Evolutionary conservation across 805 yeast species (phyloP).

Genomic region (Starmerella kuoi): DNA sequence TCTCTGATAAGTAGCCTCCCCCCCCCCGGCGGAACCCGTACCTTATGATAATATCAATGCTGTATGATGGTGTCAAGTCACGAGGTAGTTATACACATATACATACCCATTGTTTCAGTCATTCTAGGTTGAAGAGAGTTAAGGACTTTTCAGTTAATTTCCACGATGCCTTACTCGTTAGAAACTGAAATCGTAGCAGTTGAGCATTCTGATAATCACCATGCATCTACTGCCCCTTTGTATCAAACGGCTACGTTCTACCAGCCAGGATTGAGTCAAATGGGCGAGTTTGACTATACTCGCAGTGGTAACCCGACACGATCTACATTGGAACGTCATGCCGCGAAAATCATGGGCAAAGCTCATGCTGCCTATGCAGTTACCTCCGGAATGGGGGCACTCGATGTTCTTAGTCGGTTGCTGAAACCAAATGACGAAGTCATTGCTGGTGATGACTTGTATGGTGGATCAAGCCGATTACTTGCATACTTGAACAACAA

Average conservation of each 20-base stretch:
- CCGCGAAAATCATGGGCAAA: conserved; percentile 57
- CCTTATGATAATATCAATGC: no score
- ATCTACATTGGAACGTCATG: conserved; percentile 61
- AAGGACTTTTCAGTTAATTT: not conserved
- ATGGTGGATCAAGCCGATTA: conserved; percentile 87
- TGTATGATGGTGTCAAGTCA: no score
- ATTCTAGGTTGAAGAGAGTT: no score
- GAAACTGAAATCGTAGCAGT: conserved; percentile 62
- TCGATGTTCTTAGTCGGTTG: conserved; percentile 69
- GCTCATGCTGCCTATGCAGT: conserved; percentile 73
- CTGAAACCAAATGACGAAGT: conserved; percentile 77
- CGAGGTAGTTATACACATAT: no score
- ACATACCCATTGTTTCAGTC: no score
- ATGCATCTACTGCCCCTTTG: conserved; percentile 75
- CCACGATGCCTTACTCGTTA: conserved; percentile 23
- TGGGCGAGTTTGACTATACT: conserved; percentile 79
- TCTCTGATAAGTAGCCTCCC: no score
- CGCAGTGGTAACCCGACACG: conserved; percentile 93
- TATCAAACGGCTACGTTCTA: conserved; percentile 94
- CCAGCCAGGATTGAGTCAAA: conserved; percentile 54
- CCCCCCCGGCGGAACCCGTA: no score
- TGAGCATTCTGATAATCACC: conserved; percentile 54
- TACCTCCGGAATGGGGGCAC: conserved; percentile 84
- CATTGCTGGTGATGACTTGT: conserved; percentile 86
- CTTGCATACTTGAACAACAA: conserved; percentile 56